Conservation (phyloP, 306 rosid genomes). For the Castanospermum australe region DNA sequence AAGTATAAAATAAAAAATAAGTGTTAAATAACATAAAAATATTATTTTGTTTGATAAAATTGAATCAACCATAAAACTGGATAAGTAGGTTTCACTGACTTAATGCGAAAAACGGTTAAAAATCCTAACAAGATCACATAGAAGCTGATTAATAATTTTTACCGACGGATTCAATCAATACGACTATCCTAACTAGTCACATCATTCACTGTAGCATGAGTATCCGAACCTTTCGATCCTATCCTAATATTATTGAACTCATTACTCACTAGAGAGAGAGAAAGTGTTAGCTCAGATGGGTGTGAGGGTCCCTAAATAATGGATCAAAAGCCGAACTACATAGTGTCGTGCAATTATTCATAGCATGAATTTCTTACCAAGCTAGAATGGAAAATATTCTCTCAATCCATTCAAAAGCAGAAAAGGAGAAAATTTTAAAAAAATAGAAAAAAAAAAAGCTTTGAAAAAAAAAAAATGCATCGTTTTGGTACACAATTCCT, state of each 20-base stretch:
- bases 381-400: not conserved
- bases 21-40: too few species aligned
- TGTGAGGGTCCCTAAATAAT: conserved; percentile 53
- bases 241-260: conserved; percentile 41
- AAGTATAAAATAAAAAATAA: too few species aligned
- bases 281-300: not conserved
- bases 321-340: conserved; percentile 55
- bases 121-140: too few species aligned
- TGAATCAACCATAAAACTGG: too few species aligned
- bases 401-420: not conserved
- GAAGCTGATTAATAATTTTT: too few species aligned
- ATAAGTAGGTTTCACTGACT: too few species aligned
- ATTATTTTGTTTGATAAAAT: too few species aligned
- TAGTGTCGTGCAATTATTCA: conserved; percentile 62
- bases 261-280: conserved; percentile 27
- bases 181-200: conserved; percentile 44
- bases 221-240: conserved; percentile 34
- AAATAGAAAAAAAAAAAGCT: not conserved
- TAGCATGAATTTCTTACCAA: conserved; percentile 51
- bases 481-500: conserved; percentile 1
- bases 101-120: too few species aligned
- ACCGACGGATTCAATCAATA: too few species aligned
- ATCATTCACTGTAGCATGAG: conserved; percentile 37
- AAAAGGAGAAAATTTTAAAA: not conserved
- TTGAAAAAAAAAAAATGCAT: not conserved